Percentiles rank a stretch among this genome's conserved stretches.
Evolutionary conservation across 2,329 filamentous ascomycete genomes (phyloP).

Genomic region (Pseudocercospora eumusae): DNA sequence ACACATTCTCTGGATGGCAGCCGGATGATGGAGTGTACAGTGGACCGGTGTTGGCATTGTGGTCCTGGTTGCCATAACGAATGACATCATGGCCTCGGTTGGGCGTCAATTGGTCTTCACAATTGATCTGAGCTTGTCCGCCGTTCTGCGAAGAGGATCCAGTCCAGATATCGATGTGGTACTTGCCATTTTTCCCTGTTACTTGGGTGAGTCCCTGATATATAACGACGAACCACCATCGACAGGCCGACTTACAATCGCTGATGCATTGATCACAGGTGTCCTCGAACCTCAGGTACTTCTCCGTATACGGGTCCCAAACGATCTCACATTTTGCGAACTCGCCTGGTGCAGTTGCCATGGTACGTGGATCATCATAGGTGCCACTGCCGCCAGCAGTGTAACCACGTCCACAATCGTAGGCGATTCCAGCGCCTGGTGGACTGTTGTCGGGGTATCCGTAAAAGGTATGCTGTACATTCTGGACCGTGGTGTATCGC

Average conservation of each 20-base stretch:
- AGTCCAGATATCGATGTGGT: conserved; percentile 32
- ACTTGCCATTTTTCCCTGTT: conserved; percentile 21
- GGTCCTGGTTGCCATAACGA: conserved; percentile 4
- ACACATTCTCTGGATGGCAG: conserved; percentile 19
- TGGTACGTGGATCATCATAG: conserved; percentile 48
- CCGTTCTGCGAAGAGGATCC: conserved; percentile 26
- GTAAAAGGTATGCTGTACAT: conserved; percentile 33
- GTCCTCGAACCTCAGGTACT: conserved; percentile 47
- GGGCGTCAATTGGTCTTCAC: conserved; percentile 34
- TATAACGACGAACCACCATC: neutral
- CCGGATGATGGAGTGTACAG: conserved; percentile 9
- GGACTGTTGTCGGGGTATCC: conserved; percentile 38
- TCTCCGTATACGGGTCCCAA: conserved; percentile 49
- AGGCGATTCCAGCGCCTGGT: conserved; percentile 31
- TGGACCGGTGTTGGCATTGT: conserved; percentile 13
- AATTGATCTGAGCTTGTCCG: conserved; percentile 31
- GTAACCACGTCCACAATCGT: conserved; percentile 35
- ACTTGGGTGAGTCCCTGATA: neutral
- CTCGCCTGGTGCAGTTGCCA: conserved; percentile 46
- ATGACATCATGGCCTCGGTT: conserved; percentile 13
- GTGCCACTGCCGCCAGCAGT: conserved; percentile 48
- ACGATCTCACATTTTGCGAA: conserved; percentile 49
- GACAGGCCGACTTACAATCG: conserved; percentile 25
- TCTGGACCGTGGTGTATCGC: conserved; percentile 16
- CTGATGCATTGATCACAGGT: conserved; percentile 39